Evolutionary conservation across 371 early-diverging fungal species (phyloP), one percentile per base, ranked within the genome.

Genomic region (Sporodiniella umbellata): DNA sequence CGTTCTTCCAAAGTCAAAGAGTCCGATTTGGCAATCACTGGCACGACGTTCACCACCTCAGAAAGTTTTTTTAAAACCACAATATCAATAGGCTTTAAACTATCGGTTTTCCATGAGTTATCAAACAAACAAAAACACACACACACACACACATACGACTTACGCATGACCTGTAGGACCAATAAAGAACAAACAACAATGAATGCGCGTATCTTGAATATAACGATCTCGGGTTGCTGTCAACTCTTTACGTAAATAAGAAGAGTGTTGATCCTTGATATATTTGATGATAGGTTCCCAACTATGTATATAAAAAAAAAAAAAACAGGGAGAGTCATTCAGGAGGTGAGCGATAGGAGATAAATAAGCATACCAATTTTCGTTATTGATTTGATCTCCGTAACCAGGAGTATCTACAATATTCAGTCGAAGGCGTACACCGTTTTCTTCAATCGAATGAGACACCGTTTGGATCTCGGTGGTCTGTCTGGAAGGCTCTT

Each of bases 281-380:
- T 94, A 93, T 61, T 89, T 89, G 70, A 91, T 84, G 44, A 92
- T 89, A 21, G 89, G 89, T 54, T 88, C 90, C 91, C 92, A 92
- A 75, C 87, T 85, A 69, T n/a, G n/a, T n/a, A n/a, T n/a, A n/a
- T n/a, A n/a, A n/a, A n/a, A n/a, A n/a, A 1, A 24, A 8, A 39
- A 8, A 45, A 33, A 33, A 42, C 26, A 19, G 21, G 26, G 18
- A 18, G 8, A 46, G 18, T 19, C 18, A 18, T 26, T 10, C 3
- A 28, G 30, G 30, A 28, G 30, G 10, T 4, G 30, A 28, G 30
- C 4, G 10, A 28, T 7, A 28, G 30, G 30, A 28, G 30, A 10
- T 28, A 10, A 7, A 10, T 28, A 39, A 5, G 15, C 24, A 55
- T 75, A 83, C 87, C 92, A 91, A 54, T 86, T 85, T 61, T 92